These are phyloP conservation scores for Prinsepia uniflora DNA, from an alignment of 306 rosid species.

Conservation along the genomic window DNA sequence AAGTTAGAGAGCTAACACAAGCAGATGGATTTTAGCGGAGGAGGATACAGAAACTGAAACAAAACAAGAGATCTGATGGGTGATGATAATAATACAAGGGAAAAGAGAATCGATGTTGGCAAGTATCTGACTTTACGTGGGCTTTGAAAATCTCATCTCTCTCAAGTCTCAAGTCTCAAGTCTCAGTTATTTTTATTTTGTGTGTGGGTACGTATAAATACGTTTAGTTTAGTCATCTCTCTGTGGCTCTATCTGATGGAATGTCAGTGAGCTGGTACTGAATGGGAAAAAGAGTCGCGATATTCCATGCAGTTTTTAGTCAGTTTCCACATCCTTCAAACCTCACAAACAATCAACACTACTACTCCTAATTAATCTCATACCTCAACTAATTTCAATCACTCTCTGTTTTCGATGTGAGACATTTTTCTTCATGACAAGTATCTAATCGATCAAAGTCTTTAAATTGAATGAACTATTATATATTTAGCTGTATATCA, in stretches of 20 bases:
- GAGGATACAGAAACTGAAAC: constrained; percentile 21
- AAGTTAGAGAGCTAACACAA: constrained; percentile 41
- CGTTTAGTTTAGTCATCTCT: constrained; percentile 31
- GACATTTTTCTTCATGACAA: background rate
- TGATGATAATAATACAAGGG: constrained; percentile 50
- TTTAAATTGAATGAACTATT: background rate
- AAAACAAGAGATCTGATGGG: constrained; percentile 35
- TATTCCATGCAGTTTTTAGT: constrained; percentile 56
- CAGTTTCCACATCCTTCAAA: constrained; percentile 40
- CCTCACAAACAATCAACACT: constrained; percentile 18
- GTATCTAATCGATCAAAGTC: background rate
- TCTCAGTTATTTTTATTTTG: constrained; percentile 16
- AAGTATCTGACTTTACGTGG: constrained; percentile 75
- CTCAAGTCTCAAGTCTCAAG: constrained; percentile 14
- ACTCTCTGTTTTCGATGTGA: background rate
- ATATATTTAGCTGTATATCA: background rate
- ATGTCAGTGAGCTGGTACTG: constrained; percentile 60
- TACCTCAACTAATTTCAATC: background rate
- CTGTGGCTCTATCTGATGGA: constrained; percentile 40
- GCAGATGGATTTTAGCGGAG: constrained; percentile 44
- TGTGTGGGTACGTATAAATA: constrained; percentile 21
- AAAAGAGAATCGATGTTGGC: constrained; percentile 96
- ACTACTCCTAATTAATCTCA: too few relatives aligned
- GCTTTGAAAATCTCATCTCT: constrained; percentile 45
- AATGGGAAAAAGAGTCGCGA: constrained; percentile 50